Base-by-base conservation (phyloP, 1,284 basidiomycete genomes). In the Ustilago hordei region DNA sequence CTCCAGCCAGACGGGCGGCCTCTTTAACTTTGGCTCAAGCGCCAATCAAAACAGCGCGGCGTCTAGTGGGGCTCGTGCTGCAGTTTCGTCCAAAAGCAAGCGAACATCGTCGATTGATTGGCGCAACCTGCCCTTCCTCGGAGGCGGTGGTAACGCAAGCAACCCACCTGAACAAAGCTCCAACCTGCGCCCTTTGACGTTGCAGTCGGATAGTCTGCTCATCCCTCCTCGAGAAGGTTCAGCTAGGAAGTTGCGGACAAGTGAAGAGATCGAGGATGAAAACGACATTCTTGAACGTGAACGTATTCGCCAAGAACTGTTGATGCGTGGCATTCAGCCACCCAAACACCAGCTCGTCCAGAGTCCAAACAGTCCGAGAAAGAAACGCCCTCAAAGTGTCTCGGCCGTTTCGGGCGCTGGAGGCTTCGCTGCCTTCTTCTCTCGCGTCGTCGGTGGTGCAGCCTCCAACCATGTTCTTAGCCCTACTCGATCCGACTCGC, bases 101-200 rank as follows among this genome's bases (percentile, higher is more conserved):
- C 55, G 75, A 15, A 63, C 65, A 11, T 63, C 65, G 1, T 77
- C 75, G 47, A 77, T 80, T 56, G 78, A 80, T 36, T 80, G 78
- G 78, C 65, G 78, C 11, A 72, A 67, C 43, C 38, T 80, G 39
- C 68, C 70, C 7, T 77, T 80, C 69, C 69, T 74, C 38, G 78
- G 75, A 17, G 74, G 75, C 13, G 74, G 78, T 5, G 43, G 63
- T 45, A 65, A 47, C 53, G 38, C 28, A 35, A 54, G 17, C 55
- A 54, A 19, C 19, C 23, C 47, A 8, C 91, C 91, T 86, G 91
- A 91, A 80, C 76, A 89, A 0, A 91, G 91, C 53, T 70, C 84
- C 47, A 17, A 89, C 75, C 86, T 93, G 66, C 91, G 91, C 13
- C 92, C 91, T 8, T 87, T 93, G 45, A 93, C 91, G 7, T 88